A percentile compares a stretch with the other conserved stretches of the same genome.
Conservation (phyloP, 768 basidiomycete species). For the Mycena leptocephala region DNA sequence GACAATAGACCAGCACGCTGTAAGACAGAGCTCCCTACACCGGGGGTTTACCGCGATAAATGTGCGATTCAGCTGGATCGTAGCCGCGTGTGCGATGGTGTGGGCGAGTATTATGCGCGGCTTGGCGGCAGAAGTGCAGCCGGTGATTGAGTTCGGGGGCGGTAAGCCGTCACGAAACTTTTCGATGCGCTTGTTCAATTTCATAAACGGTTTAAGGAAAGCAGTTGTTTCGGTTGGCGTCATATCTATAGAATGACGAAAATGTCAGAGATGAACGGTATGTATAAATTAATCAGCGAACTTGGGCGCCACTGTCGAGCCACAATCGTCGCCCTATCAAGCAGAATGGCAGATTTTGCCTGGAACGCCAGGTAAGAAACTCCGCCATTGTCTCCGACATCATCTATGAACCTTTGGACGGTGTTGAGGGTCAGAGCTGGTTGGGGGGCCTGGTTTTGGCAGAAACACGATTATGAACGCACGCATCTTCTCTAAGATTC, state of each 20-base stretch:
- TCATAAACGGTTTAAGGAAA: slow-evolving; percentile 40
- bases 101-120: slow-evolving; percentile 18
- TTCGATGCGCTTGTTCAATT: slow-evolving; percentile 44
- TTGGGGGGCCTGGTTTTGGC: slow-evolving; percentile 18
- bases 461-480: not conserved
- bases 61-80: slow-evolving; percentile 22
- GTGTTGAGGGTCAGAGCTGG: slow-evolving; percentile 2
- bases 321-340: slow-evolving; percentile 42
- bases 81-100: slow-evolving; percentile 20
- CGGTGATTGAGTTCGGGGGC: slow-evolving; percentile 4
- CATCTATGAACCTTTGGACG: slow-evolving; percentile 9
- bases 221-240: slow-evolving; percentile 35
- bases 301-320: slow-evolving; percentile 37
- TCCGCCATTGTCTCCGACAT: not conserved
- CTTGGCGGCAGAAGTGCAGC: not conserved
- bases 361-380: slow-evolving; percentile 1
- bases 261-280: not conserved
- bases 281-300: slow-evolving; percentile 20
- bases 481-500: not conserved
- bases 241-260: slow-evolving; percentile 36
- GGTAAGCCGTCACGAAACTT: slow-evolving; percentile 29
- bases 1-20: slow-evolving; percentile 8
- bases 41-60: slow-evolving; percentile 15
- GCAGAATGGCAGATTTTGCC: slow-evolving; percentile 35
- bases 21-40: not conserved